These are phyloP conservation scores for Auxenochlorella protothecoides DNA, from an alignment of 139 green algal genomes.

Conservation along the genomic window DNA sequence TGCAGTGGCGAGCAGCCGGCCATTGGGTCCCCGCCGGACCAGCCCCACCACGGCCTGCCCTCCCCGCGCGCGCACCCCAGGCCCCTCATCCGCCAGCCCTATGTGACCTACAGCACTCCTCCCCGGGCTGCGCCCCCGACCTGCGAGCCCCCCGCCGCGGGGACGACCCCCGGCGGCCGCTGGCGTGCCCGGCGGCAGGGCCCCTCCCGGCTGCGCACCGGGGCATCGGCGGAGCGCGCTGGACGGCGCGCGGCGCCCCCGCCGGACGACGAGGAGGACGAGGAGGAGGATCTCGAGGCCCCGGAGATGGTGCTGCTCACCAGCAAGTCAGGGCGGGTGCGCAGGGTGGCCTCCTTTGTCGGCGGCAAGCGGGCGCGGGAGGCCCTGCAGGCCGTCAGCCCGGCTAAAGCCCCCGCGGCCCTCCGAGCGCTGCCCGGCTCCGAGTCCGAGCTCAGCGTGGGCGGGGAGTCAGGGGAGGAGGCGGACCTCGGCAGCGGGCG, in stretches of 20 bases:
- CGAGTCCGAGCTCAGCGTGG: too few relatives aligned
- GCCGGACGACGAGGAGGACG: constrained; percentile 4
- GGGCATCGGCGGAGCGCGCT: too few relatives aligned
- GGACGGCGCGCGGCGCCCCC: too few relatives aligned
- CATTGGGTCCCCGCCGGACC: too few relatives aligned
- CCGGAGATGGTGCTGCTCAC: constrained; percentile 4
- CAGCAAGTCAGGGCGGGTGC: constrained; percentile 21
- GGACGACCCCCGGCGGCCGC: too few relatives aligned
- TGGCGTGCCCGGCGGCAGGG: too few relatives aligned
- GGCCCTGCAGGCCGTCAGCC: neutral
- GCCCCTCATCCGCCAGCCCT: constrained; percentile 3
- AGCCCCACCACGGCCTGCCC: neutral
- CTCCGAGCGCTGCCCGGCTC: too few relatives aligned
- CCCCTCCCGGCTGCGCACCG: too few relatives aligned
- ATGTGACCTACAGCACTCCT: constrained; percentile 1
- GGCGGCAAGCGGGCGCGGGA: constrained; percentile 10
- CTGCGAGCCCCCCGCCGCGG: neutral
- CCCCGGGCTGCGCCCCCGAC: neutral
- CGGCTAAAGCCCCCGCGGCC: too few relatives aligned
- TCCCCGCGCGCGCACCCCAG: neutral
- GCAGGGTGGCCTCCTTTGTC: constrained; percentile 18
- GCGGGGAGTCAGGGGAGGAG: too few relatives aligned
- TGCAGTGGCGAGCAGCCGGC: neutral
- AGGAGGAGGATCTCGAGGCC: neutral
- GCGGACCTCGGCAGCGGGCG: too few relatives aligned